Evolutionary conservation across 164 flowering plant species (phyloP).

Genomic region (Berberis thunbergii): DNA sequence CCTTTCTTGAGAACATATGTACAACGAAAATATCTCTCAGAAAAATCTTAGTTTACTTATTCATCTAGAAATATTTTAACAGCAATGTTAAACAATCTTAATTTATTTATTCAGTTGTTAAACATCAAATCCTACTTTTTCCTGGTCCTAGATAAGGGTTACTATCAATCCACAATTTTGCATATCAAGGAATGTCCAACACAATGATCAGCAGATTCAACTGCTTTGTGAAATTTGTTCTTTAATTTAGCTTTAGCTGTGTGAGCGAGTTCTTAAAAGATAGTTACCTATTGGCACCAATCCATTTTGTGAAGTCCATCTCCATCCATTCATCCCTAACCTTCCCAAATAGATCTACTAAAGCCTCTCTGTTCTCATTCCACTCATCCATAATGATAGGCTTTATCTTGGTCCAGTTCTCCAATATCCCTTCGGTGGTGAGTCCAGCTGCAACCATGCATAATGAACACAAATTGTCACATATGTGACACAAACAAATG

Average conservation of each 20-base stretch:
- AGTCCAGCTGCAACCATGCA: conserved; percentile 83
- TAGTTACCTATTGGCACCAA: conserved; percentile 78
- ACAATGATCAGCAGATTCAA: too few species aligned
- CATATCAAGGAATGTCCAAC: too few species aligned
- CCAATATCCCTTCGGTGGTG: conserved; percentile 64
- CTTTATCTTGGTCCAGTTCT: conserved; percentile 70
- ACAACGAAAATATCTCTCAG: too few species aligned
- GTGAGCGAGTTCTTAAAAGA: neutral
- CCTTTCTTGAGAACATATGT: too few species aligned
- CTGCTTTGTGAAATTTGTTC: too few species aligned
- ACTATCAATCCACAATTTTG: too few species aligned
- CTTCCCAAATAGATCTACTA: conserved; percentile 82
- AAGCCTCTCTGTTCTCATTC: conserved; percentile 56
- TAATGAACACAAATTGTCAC: conserved; percentile 6
- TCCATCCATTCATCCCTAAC: conserved; percentile 96
- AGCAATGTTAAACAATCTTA: too few species aligned
- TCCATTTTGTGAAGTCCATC: conserved; percentile 71
- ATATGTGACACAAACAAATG: neutral
- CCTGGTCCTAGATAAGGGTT: too few species aligned
- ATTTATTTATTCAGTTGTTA: too few species aligned
- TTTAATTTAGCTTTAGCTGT: neutral
- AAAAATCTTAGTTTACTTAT: too few species aligned
- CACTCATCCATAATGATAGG: conserved; percentile 89
- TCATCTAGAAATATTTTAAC: too few species aligned
- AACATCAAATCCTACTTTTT: too few species aligned